Evolutionary conservation across 768 basidiomycete species (phyloP), one percentile per base, ranked within the genome.

Genomic region (Lactarius trivialis): DNA sequence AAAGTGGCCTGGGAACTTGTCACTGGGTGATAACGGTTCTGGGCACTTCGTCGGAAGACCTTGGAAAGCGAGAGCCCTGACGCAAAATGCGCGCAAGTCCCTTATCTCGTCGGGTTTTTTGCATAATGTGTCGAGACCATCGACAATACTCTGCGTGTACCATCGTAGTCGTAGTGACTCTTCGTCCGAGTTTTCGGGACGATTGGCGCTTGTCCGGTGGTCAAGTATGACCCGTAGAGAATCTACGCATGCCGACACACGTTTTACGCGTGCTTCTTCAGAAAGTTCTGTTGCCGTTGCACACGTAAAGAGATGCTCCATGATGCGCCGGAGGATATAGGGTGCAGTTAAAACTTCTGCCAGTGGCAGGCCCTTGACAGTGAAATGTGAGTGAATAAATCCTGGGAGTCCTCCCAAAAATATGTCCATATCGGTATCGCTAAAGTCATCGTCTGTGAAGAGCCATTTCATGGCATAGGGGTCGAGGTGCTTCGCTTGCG

Each of bases 381-480:
- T 58, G 41, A 37, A 17, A 32, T 0, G 14, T 5, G 61, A 58
- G n/a, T 52, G 26, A 19, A 62, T 54, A n/a, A 58, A 62, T 21
- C 61, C 61, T 6, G 56, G 56, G 14, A 62, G 56, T 3, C 56
- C 56, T 37, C 48, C 43, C 14, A 58, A 45, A 24, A 58, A 62
- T 7, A 17, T 58, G 51, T 62, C 56, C 61, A 62, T 62, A 24
- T 58, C 56, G 9, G 2, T 19, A 34, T 62, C 56, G n/a, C 21
- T 48, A 26, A 62, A 58, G 32, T 62, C 56, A 7, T 54, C 3
- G n/a, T 61, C 32, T 3, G 21, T 51, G 19, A 62, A 57, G n/a
- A 62, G 51, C 61, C 61, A 62, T 5, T 48, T 3, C 41, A 62
- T 34, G 33, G 56, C 61, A 11, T 52, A 54, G 26, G 4, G 8